phyloP scores from a whole-genome alignment of 75 land plant genomes.

The Azolla pinnata region DNA sequence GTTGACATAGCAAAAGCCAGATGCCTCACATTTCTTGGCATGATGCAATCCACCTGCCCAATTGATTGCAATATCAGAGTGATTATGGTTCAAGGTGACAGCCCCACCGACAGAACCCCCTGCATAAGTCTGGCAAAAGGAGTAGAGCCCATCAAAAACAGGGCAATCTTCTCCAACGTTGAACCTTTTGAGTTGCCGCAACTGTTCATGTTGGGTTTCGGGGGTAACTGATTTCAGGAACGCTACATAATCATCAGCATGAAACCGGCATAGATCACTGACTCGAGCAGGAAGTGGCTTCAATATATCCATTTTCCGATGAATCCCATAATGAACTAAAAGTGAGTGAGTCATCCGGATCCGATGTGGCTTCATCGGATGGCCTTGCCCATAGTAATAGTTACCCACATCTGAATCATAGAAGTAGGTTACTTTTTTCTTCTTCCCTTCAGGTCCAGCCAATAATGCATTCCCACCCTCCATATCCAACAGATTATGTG shows the following conservation, averaged over 20 bases:
- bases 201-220: slow-evolving; percentile 19
- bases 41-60: slow-evolving; percentile 38
- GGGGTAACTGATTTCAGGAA: slow-evolving; percentile 37
- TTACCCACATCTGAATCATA: slow-evolving; percentile 35
- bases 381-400: slow-evolving; percentile 60
- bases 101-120: slow-evolving; percentile 37
- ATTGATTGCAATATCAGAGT: slow-evolving; percentile 34
- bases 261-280: slow-evolving; percentile 48
- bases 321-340: slow-evolving; percentile 47
- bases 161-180: slow-evolving; percentile 43
- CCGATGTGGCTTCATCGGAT: slow-evolving; percentile 62
- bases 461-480: slow-evolving; percentile 40
- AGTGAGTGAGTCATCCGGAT: slow-evolving; percentile 63
- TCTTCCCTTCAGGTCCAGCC: slow-evolving; percentile 20
- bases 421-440: slow-evolving; percentile 4
- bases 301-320: slow-evolving; percentile 35
- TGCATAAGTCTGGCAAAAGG: slow-evolving; percentile 34
- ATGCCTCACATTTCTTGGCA: slow-evolving; percentile 40
- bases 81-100: slow-evolving; percentile 22
- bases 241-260: slow-evolving; percentile 53
- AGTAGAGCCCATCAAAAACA: slow-evolving; percentile 26
- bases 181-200: slow-evolving; percentile 18
- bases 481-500: slow-evolving; percentile 12
- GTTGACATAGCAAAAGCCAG: slow-evolving; percentile 46
- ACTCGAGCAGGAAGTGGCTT: slow-evolving; percentile 46